phyloP scores from a whole-genome alignment of 2,329 filamentous ascomycete genomes.

The Fusarium albidum region DNA sequence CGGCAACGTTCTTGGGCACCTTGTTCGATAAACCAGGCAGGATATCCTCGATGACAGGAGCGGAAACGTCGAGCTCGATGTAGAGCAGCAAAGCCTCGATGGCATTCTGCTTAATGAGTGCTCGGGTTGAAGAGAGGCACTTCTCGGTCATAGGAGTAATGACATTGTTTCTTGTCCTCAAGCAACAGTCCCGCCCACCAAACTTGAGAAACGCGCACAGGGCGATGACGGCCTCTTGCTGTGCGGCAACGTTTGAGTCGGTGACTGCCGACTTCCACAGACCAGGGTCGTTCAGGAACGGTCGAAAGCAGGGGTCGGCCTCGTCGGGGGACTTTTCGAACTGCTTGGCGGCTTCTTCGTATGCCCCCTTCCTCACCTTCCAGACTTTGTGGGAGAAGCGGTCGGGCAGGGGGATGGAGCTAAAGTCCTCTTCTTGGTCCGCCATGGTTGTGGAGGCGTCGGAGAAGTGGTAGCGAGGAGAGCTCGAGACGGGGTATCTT shows the following conservation, averaged over 20 bases:
- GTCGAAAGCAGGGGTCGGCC: slow-evolving; percentile 82
- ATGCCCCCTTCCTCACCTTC: slow-evolving; percentile 96
- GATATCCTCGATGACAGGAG: slow-evolving; percentile 88
- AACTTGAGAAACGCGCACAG: slow-evolving; percentile 94
- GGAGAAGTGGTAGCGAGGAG: slow-evolving; percentile 25
- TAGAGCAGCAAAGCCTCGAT: slow-evolving; percentile 88
- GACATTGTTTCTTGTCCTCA: slow-evolving; percentile 78
- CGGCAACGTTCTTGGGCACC: slow-evolving; percentile 84
- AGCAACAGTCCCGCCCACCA: slow-evolving; percentile 80
- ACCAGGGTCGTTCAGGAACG: slow-evolving; percentile 84
- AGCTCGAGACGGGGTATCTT: slow-evolving; percentile 35
- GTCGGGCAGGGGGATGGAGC: slow-evolving; percentile 78
- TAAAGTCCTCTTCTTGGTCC: slow-evolving; percentile 84
- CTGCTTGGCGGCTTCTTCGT: slow-evolving; percentile 88
- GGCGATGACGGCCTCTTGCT: slow-evolving; percentile 88
- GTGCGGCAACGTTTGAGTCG: slow-evolving; percentile 96
- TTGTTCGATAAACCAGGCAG: slow-evolving; percentile 85
- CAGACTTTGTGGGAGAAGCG: slow-evolving; percentile 85
- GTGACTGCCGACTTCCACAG: slow-evolving; percentile 93
- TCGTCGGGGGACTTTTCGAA: slow-evolving; percentile 89
- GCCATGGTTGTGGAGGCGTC: slow-evolving; percentile 65
- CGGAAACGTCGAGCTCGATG: slow-evolving; percentile 86
- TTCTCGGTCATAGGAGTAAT: slow-evolving; percentile 88
- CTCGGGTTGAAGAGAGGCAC: slow-evolving; percentile 84
- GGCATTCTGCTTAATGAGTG: slow-evolving; percentile 86